These are phyloP conservation scores for Warburgia ugandensis DNA, from an alignment of 164 flowering plant species.

Conservation along the genomic window DNA sequence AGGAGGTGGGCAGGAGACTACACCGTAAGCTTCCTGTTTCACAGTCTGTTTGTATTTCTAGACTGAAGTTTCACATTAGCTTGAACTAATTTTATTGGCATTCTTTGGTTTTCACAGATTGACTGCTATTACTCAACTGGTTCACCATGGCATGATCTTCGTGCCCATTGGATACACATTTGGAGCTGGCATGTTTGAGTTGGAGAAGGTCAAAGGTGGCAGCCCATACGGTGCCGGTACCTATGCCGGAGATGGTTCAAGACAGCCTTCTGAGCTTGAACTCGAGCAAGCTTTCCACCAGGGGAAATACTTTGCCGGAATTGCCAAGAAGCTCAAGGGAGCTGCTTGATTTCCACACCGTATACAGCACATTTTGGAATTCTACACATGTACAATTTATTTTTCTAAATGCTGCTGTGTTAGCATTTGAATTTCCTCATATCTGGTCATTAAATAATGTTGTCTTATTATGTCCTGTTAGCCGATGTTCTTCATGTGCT, in stretches of 20 bases:
- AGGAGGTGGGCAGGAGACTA: slow-evolving; percentile 92
- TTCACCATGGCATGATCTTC: slow-evolving; percentile 84
- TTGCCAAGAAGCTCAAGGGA: slow-evolving; percentile 74
- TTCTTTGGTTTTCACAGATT: slow-evolving; percentile 28
- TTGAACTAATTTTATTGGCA: not conserved
- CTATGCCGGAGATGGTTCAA: slow-evolving; percentile 82
- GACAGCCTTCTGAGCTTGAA: slow-evolving; percentile 72
- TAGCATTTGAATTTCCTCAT: too few relatives aligned
- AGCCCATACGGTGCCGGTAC: slow-evolving; percentile 93
- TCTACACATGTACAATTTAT: too few relatives aligned
- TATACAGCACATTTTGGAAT: too few relatives aligned
- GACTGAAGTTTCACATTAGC: not conserved
- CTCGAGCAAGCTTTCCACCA: slow-evolving; percentile 78
- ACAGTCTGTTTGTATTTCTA: not conserved
- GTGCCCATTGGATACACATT: slow-evolving; percentile 92
- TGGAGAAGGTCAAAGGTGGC: slow-evolving; percentile 87
- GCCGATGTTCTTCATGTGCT: too few relatives aligned
- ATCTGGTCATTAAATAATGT: too few relatives aligned
- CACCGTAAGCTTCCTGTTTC: slow-evolving; percentile 46
- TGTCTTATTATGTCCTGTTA: too few relatives aligned
- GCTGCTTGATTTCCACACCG: slow-evolving; percentile 41
- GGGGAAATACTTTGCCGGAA: slow-evolving; percentile 64
- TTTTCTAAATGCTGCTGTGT: too few relatives aligned
- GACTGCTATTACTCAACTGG: slow-evolving; percentile 87
- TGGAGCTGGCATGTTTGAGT: slow-evolving; percentile 92